A percentile compares a stretch with the other conserved stretches of the same genome.
Evolutionary conservation across 805 yeast species (phyloP).

Genomic region (Starmerella ratchasimensis): DNA sequence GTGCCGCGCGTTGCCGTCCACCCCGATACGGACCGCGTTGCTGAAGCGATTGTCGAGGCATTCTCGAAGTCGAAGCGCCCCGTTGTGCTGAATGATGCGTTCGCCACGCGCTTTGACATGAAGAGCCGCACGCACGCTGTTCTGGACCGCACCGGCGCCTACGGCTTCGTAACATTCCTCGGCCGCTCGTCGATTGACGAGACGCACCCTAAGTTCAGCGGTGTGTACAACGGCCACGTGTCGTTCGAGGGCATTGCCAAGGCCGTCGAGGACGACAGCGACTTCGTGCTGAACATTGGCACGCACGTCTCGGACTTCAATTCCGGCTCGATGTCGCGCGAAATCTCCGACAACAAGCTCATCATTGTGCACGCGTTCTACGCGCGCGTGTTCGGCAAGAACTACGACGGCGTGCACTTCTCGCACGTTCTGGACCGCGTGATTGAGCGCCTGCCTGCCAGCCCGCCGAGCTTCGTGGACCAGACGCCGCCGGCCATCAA

Average conservation of each 20-base stretch:
- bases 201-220: constrained; percentile 46
- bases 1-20: constrained; percentile 22
- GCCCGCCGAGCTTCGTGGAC: constrained; percentile 24
- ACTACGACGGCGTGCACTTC: constrained; percentile 35
- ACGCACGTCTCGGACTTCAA: constrained; percentile 53
- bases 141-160: constrained; percentile 36
- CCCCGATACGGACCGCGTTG: constrained; percentile 27
- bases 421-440: constrained; percentile 38
- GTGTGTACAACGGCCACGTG: constrained; percentile 55
- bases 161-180: constrained; percentile 47
- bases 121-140: constrained; percentile 35
- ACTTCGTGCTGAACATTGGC: constrained; percentile 60
- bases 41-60: constrained; percentile 34
- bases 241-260: constrained; percentile 37
- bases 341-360: constrained; percentile 31
- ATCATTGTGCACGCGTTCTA: constrained; percentile 43
- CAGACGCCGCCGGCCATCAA: constrained; percentile 15
- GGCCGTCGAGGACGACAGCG: constrained; percentile 39
- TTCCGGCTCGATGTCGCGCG: constrained; percentile 48
- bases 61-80: constrained; percentile 46
- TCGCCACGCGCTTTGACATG: constrained; percentile 39
- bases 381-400: constrained; percentile 34
- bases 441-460: constrained; percentile 24
- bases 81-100: constrained; percentile 55
- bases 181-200: constrained; percentile 70